These are phyloP conservation scores for Pichia sp. DNA, from an alignment of 1,139 yeast species.

Conservation along the genomic window DNA sequence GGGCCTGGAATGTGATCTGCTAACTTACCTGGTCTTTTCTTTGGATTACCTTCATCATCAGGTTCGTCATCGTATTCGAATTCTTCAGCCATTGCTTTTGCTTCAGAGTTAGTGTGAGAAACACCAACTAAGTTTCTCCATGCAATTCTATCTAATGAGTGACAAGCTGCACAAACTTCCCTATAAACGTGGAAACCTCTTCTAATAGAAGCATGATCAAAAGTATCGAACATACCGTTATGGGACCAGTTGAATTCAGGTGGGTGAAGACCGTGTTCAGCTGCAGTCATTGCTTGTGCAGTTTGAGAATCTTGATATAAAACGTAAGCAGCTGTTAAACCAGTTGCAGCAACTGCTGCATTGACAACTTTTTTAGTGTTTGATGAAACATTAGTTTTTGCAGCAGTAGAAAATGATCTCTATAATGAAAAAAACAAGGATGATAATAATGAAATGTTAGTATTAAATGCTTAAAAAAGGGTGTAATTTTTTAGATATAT, in stretches of 20 bases:
- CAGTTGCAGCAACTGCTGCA: constrained; percentile 62
- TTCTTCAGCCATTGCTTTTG: constrained; percentile 90
- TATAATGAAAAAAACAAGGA: constrained; percentile 9
- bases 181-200: constrained; percentile 99
- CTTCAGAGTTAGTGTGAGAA: constrained; percentile 87
- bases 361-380: constrained; percentile 50
- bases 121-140: constrained; percentile 99
- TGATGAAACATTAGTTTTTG: constrained; percentile 34
- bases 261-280: constrained; percentile 97
- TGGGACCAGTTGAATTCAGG: constrained; percentile 94
- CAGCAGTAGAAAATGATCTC: constrained; percentile 30
- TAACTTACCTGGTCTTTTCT: constrained; percentile 96
- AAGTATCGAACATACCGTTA: constrained; percentile 83
- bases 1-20: constrained; percentile 96
- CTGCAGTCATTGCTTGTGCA: constrained; percentile 96
- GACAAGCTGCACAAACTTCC: constrained; percentile 99
- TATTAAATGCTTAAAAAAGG: not conserved
- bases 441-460: constrained; percentile 11
- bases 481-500: not conserved
- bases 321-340: constrained; percentile 66
- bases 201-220: constrained; percentile 95
- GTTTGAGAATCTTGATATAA: constrained; percentile 74
- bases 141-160: constrained; percentile 92
- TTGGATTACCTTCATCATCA: constrained; percentile 98
- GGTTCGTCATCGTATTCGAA: constrained; percentile 99